Base-by-base conservation (phyloP, 2,329 filamentous ascomycete genomes). In the Metarhizium anisopliae region DNA sequence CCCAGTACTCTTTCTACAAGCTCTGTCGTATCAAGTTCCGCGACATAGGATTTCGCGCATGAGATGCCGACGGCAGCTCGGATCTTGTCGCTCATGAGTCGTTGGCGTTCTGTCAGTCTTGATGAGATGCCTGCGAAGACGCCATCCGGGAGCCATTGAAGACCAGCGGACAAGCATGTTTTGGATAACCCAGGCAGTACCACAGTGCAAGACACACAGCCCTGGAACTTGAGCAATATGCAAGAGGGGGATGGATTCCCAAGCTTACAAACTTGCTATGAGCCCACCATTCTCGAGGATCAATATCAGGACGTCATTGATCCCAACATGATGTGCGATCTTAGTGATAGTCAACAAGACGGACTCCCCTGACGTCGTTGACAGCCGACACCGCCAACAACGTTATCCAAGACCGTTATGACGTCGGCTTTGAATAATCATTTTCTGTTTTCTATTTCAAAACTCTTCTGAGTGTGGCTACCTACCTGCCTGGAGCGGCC, bases 11-110 rank as follows among this genome's bases (percentile, higher is more conserved):
- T 49, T 38, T 35, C 52, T 2, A 25, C 40, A 14, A 45, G 47
- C 47, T 38, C 54, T 25, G 42, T 25, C 25, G 29, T 54, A 50
- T 49, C 54, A n/a, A 53, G 56, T 45, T 43, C 54, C 54, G 54
- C 56, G 36, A 50, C 38, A 52, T 58, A 58, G 56, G 30, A 25
- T 49, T 38, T 49, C 51, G 56, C 47, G 47, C 56, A 38, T 50
- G 45, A 53, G 30, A 49, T 56, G 32, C 47, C 51, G 14, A 30
- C 18, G 16, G 47, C 47, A 32, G 43, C 45, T 11, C 45, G 45
- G 6, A 49, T 49, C 8, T 30, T 49, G 13, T 49, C 45, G 14
- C 14, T 49, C 13, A 30, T 49, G 6, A 30, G 7, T 14, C 8
- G 10, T 4, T 49, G 20, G 25, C 45, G 25, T 49, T 13, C 45